Conservation (phyloP, 163 green algal genomes). For the Prototheca wickerhamii region DNA sequence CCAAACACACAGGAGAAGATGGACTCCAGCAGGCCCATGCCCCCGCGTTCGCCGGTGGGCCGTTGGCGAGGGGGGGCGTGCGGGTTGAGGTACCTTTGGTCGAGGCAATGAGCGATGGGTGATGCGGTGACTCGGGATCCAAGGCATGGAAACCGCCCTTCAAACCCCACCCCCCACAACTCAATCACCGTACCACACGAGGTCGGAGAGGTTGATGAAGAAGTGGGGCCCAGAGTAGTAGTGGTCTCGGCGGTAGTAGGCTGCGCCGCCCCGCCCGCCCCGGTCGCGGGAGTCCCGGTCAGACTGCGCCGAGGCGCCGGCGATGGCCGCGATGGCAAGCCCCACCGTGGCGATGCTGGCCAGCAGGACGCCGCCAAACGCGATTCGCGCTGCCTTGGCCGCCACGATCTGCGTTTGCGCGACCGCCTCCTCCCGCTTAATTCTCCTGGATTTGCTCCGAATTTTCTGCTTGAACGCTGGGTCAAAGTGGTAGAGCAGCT, state of each 20-base stretch:
- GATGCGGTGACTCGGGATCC: neutral
- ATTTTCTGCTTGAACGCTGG: constrained; percentile 50
- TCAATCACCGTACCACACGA: constrained; percentile 33
- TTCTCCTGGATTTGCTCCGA: constrained; percentile 19
- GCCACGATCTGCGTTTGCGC: constrained; percentile 5
- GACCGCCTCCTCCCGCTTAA: constrained; percentile 35
- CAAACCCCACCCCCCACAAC: neutral
- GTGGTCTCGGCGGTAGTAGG: neutral
- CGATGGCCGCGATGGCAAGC: constrained; percentile 43
- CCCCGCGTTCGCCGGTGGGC: constrained; percentile 6
- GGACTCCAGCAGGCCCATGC: constrained; percentile 80
- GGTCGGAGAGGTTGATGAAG: constrained; percentile 44
- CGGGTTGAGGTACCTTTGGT: constrained; percentile 6
- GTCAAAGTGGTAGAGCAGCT: constrained; percentile 81
- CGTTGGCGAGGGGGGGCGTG: constrained; percentile 9
- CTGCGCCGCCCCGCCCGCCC: constrained; percentile 5
- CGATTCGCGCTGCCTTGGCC: constrained; percentile 53
- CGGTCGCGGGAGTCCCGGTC: neutral
- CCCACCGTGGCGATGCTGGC: constrained; percentile 44
- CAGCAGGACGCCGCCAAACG: constrained; percentile 83
- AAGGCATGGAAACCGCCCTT: neutral
- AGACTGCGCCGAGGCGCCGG: neutral
- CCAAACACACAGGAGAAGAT: constrained; percentile 95
- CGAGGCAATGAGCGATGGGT: neutral
- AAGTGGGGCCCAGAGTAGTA: constrained; percentile 11